These are phyloP conservation scores for Saprolegnia diclina DNA, from an alignment of 352 stramenopile species.

Conservation along the genomic window DNA sequence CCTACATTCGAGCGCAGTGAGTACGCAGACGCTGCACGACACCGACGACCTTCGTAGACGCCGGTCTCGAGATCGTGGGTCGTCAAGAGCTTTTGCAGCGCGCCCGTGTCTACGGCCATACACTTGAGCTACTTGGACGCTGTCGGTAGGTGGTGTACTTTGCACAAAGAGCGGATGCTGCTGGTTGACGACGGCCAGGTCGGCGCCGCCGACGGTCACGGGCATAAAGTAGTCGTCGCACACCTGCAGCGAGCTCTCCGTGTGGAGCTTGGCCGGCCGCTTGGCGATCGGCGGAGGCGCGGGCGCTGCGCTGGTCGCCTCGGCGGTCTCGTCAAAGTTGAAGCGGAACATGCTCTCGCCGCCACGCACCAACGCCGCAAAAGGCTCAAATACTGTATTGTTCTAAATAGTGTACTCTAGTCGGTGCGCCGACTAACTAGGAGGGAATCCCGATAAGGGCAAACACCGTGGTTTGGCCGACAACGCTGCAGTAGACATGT, in stretches of 20 bases:
- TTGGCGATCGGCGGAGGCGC: neutral
- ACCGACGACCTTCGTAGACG: conserved; percentile 61
- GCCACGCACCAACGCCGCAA: neutral
- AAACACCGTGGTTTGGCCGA: neutral
- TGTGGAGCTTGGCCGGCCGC: conserved; percentile 2
- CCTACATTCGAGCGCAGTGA: conserved; percentile 7
- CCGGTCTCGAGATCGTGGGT: conserved; percentile 68
- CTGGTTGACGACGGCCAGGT: conserved; percentile 20
- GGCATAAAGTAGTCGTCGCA: conserved; percentile 15
- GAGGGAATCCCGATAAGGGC: neutral
- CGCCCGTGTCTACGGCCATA: conserved; percentile 34
- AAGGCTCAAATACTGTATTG: neutral
- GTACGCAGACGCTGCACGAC: neutral
- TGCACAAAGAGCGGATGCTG: conserved; percentile 5
- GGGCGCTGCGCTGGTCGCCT: neutral
- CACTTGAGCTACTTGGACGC: neutral
- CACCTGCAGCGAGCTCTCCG: neutral
- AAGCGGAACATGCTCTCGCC: conserved; percentile 20
- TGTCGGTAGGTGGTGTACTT: neutral
- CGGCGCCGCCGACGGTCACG: neutral
- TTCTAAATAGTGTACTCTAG: conserved; percentile 7
- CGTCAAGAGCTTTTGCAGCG: conserved; percentile 58
- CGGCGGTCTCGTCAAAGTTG: conserved; percentile 15
- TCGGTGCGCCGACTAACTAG: neutral
- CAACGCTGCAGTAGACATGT: conserved; percentile 19